Base-by-base conservation (phyloP, 2,329 filamentous ascomycete species). In the Fusarium torreyae region DNA sequence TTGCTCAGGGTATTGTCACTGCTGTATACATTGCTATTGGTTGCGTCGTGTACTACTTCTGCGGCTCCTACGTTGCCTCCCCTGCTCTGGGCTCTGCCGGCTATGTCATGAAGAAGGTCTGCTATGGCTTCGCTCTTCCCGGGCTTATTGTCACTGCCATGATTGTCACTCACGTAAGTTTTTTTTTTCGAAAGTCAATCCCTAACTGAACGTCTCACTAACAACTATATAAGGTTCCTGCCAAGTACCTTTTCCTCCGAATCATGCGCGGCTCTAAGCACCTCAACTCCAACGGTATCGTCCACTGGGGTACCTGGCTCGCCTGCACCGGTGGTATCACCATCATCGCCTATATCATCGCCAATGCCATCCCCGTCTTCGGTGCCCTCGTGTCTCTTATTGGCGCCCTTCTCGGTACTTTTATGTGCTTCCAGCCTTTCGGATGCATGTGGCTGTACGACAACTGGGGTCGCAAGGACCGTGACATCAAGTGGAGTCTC, bases 1-100 rank as follows among this genome's bases (percentile, higher is more conserved):
- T 74, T 11, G 75, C 73, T 49, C 74, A 68, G 65, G 66, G 24
- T 65, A 71, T 63, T 2, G 68, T 81, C 2, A 71, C 78, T n/a
- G 40, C 74, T 11, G 77, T 76, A 9, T 81, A 81, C 49, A 40
- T 76, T 17, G 56, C 74, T 10, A 76, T 82, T 8, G 74, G 75
- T 10, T 64, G 77, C 5, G 79, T 84, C 1, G 79, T 85, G 4
- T 85, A 85, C 72, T 80, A 79, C 61, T 85, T 74, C 67, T 84
- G 81, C 62, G 83, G 84, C 1, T 80, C 79, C 0, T 82, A 79
- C 51, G 81, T 86, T 6, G 79, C 83, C 1, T 84, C 82, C 0
- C 84, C 83, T 1, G 82, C 82, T 2, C 77, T 86, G 7, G 84
- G 82, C 3, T 83, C 81, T 31, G 83, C 82, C 2, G 83, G 83